A percentile compares a stretch with the other conserved stretches of the same genome.
These are phyloP conservation scores for Teunomyces pallodes DNA, from an alignment of 805 yeast species.

Conservation along the genomic window DNA sequence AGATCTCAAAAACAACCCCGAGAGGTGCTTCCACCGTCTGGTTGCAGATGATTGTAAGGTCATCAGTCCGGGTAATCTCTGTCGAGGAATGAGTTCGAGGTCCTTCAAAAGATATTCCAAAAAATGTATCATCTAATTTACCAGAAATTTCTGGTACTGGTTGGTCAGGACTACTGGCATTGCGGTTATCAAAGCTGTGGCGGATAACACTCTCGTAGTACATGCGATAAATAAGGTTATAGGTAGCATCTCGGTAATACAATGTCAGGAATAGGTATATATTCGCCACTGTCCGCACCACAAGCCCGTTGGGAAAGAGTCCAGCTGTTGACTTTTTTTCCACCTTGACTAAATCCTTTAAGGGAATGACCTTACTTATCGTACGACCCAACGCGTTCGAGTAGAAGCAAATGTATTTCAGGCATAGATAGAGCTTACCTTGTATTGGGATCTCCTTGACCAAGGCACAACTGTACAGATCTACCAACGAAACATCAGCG, in stretches of 20 bases:
- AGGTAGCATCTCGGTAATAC: constrained; percentile 74
- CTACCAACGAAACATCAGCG: constrained; percentile 49
- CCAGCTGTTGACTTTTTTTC: constrained; percentile 67
- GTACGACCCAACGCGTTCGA: constrained; percentile 69
- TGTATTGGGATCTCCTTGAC: constrained; percentile 67
- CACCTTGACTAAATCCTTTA: constrained; percentile 59
- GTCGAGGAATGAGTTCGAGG: constrained; percentile 66
- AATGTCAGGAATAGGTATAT: constrained; percentile 88
- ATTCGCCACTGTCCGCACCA: constrained; percentile 59
- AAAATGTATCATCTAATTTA: constrained; percentile 7
- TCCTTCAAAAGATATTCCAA: constrained; percentile 51
- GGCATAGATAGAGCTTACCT: constrained; percentile 60
- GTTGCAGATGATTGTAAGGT: constrained; percentile 58
- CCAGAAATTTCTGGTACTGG: neutral
- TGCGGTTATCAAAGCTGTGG: constrained; percentile 44
- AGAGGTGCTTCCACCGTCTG: constrained; percentile 59
- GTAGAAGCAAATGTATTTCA: constrained; percentile 56
- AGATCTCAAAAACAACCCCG: constrained; percentile 54
- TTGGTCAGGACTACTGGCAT: constrained; percentile 11
- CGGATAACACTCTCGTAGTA: constrained; percentile 45
- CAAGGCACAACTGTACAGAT: constrained; percentile 63
- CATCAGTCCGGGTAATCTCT: constrained; percentile 39
- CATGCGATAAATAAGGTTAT: constrained; percentile 53
- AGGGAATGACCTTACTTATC: constrained; percentile 54
- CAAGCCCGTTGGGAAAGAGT: constrained; percentile 67